These are phyloP conservation scores for Pluteus cervinus DNA, from an alignment of 768 basidiomycete genomes.

Conservation along the genomic window DNA sequence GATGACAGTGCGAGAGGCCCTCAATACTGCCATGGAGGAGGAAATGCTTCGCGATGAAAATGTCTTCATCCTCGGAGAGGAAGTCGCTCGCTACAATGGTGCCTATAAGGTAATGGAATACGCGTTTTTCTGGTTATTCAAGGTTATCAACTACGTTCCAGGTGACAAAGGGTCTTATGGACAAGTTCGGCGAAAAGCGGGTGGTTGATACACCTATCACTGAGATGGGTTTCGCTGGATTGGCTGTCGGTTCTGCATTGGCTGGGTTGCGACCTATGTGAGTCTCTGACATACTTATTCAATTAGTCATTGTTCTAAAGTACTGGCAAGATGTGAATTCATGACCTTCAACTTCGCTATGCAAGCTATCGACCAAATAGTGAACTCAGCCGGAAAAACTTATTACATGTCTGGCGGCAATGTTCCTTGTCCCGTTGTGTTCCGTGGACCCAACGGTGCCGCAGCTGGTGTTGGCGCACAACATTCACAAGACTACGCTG, in stretches of 20 bases:
- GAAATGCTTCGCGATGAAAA: conserved; percentile 96
- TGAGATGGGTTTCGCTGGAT: conserved; percentile 97
- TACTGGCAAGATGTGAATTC: conserved; percentile 79
- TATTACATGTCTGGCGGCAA: conserved; percentile 99
- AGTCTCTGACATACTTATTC: conserved; percentile 15
- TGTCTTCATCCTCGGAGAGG: conserved; percentile 95
- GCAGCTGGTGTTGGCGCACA: conserved; percentile 96
- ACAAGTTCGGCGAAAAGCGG: conserved; percentile 98
- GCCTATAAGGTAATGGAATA: conserved; percentile 91
- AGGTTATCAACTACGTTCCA: no score
- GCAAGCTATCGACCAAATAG: conserved; percentile 99
- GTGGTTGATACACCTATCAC: conserved; percentile 97
- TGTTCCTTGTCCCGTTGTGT: conserved; percentile 96
- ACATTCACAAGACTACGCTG: conserved; percentile 96
- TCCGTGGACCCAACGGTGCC: conserved; percentile 99
- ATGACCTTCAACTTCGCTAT: conserved; percentile 99
- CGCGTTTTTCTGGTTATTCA: no score
- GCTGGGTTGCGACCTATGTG: conserved; percentile 92
- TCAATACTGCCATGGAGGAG: conserved; percentile 98
- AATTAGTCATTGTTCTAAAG: conserved; percentile 4
- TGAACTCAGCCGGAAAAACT: conserved; percentile 99
- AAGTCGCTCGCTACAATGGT: conserved; percentile 97
- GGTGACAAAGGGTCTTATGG: conserved; percentile 97
- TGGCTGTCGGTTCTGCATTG: conserved; percentile 92
- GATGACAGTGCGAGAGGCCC: conserved; percentile 99